Percentiles rank a stretch among this genome's conserved stretches.
Conservation (phyloP, 768 basidiomycete genomes). For the Tulasnella sp. region DNA sequence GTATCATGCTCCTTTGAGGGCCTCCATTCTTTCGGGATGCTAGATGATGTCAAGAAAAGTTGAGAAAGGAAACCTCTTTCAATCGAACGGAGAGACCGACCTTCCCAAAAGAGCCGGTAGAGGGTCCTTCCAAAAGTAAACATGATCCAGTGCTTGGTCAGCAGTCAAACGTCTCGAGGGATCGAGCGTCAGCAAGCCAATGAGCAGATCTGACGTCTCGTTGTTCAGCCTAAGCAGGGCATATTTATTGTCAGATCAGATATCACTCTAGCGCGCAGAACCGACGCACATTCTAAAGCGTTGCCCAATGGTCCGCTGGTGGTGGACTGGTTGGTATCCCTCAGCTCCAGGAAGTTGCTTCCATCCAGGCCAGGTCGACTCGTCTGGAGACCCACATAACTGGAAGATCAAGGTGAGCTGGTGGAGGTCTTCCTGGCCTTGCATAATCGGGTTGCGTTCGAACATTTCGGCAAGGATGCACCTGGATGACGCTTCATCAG, state of each 20-base stretch:
- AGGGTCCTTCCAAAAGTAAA: conserved; percentile 92
- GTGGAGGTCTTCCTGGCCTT: conserved; percentile 84
- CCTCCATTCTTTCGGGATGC: conserved; percentile 25
- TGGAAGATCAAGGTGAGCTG: conserved; percentile 87
- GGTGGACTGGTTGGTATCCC: conserved; percentile 31
- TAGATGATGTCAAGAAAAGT: background rate
- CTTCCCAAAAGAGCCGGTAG: conserved; percentile 46
- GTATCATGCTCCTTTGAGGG: conserved; percentile 28
- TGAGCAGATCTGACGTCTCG: conserved; percentile 76
- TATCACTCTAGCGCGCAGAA: background rate
- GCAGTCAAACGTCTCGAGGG: conserved; percentile 83
- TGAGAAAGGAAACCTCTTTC: background rate
- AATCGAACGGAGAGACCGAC: conserved; percentile 30
- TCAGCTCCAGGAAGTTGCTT: conserved; percentile 36
- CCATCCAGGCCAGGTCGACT: conserved; percentile 40
- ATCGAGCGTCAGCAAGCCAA: conserved; percentile 76
- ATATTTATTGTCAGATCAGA: background rate
- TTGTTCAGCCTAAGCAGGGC: conserved; percentile 50
- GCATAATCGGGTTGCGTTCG: conserved; percentile 75
- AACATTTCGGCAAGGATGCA: conserved; percentile 99
- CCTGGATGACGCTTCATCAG: conserved; percentile 39
- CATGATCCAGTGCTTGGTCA: conserved; percentile 78
- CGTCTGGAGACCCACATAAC: conserved; percentile 77
- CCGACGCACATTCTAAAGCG: conserved; percentile 19
- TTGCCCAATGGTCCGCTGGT: conserved; percentile 23